These are phyloP conservation scores for Gymnopus androsaceus DNA, from an alignment of 1,284 basidiomycete genomes.

Conservation along the genomic window DNA sequence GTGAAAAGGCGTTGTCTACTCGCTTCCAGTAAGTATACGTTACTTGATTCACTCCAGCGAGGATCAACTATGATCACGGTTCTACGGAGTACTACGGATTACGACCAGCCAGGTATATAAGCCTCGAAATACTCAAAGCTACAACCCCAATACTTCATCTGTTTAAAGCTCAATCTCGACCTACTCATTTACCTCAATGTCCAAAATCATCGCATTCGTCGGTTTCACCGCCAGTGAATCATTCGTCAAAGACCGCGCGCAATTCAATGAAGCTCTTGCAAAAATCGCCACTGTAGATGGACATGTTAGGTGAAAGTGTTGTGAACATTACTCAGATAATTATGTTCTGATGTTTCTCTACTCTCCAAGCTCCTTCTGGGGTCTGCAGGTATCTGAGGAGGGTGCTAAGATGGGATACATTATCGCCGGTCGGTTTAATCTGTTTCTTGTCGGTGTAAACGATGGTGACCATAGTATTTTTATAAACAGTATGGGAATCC, in stretches of 20 bases:
- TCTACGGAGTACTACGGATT: too few relatives aligned
- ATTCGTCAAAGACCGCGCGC: constrained; percentile 17
- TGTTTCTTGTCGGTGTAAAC: neutral
- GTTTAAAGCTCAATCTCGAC: too few relatives aligned
- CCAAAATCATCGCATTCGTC: constrained; percentile 21
- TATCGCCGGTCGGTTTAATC: constrained; percentile 19
- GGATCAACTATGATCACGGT: too few relatives aligned
- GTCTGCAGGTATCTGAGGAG: constrained; percentile 23
- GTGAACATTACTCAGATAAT: neutral
- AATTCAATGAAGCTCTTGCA: constrained; percentile 20
- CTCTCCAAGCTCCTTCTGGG: constrained; percentile 24
- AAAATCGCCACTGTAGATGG: constrained; percentile 23
- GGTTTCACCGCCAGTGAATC: constrained; percentile 25
- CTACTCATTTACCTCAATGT: too few relatives aligned
- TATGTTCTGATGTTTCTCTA: neutral
- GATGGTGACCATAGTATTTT: neutral
- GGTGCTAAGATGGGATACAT: constrained; percentile 19
- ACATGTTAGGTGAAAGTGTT: constrained; percentile 21
- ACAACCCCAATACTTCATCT: too few relatives aligned
- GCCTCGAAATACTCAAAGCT: too few relatives aligned
- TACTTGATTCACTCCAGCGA: too few relatives aligned
- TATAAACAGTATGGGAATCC: constrained; percentile 29
- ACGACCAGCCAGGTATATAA: too few relatives aligned
- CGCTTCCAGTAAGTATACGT: too few relatives aligned
- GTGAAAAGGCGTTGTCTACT: too few relatives aligned